A percentile compares a stretch with the other conserved stretches of the same genome.
phyloP scores from a whole-genome alignment of 768 basidiomycete genomes.

The Auriscalpium orientale region DNA sequence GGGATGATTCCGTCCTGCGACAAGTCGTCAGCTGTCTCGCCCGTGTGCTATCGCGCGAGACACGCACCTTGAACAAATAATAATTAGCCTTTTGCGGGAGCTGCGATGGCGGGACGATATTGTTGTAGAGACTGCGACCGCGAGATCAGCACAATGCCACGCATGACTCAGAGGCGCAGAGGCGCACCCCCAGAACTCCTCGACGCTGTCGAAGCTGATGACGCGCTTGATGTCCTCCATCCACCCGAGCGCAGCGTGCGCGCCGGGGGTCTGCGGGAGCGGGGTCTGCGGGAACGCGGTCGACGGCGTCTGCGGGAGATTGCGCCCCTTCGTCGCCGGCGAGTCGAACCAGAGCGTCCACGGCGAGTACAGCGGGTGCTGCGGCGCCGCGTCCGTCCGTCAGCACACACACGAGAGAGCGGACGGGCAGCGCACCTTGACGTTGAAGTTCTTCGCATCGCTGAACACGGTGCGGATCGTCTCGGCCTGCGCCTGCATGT shows the following conservation, averaged over 20 bases:
- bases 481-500: conserved; percentile 78
- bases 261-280: conserved; percentile 62
- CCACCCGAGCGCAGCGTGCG: conserved; percentile 79
- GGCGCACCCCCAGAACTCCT: conserved; percentile 96
- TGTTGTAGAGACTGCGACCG: conserved; percentile 74
- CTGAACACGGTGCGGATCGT: conserved; percentile 89
- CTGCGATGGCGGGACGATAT: conserved; percentile 91
- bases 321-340: conserved; percentile 82
- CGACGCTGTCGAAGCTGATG: conserved; percentile 91
- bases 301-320: conserved; percentile 77
- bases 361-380: conserved; percentile 91
- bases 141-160: conserved; percentile 11
- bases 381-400: neutral
- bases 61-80: conserved; percentile 92
- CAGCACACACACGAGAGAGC: neutral
- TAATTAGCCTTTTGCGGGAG: conserved; percentile 97
- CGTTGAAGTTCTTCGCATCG: conserved; percentile 89
- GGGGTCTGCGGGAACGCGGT: conserved; percentile 76
- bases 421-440: conserved; percentile 57
- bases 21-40: neutral
- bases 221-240: conserved; percentile 99
- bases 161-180: neutral
- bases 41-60: neutral
- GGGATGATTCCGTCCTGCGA: conserved; percentile 88
- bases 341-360: conserved; percentile 99